Percentiles rank a stretch among this genome's conserved stretches.
Conservation (phyloP, 306 rosid genomes). For the Begonia loranthoides region DNA sequence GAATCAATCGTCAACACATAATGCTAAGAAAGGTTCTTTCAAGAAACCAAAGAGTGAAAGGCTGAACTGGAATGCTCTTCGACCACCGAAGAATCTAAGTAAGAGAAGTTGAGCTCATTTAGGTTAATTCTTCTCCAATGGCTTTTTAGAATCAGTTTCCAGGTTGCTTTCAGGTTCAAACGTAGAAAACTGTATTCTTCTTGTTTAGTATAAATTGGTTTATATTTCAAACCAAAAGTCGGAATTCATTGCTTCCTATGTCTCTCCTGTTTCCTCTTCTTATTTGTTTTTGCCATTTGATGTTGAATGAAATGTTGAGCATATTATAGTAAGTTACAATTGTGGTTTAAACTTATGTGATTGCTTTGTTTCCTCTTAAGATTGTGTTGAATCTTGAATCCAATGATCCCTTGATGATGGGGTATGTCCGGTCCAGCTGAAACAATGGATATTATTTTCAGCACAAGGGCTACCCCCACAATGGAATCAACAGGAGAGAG, state of each 20-base stretch:
- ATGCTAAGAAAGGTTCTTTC: slow-evolving; percentile 35
- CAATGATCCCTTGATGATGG: too few relatives aligned
- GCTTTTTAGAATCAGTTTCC: slow-evolving; percentile 6
- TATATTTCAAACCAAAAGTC: too few relatives aligned
- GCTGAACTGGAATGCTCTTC: slow-evolving; percentile 61
- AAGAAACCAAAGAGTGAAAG: slow-evolving; percentile 51
- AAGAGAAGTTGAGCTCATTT: slow-evolving; percentile 25
- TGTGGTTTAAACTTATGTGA: too few relatives aligned
- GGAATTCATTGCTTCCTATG: too few relatives aligned
- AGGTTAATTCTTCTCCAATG: slow-evolving; percentile 6
- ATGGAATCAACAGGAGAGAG: too few relatives aligned
- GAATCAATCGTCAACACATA: slow-evolving; percentile 17
- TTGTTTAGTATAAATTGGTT: neutral
- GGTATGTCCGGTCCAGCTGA: too few relatives aligned
- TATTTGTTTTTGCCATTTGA: too few relatives aligned
- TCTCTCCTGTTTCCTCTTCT: too few relatives aligned
- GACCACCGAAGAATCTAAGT: slow-evolving; percentile 39
- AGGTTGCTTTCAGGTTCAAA: slow-evolving; percentile 1
- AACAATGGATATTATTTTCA: neutral
- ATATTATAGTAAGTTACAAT: too few relatives aligned
- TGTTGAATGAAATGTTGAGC: too few relatives aligned
- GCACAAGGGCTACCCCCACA: neutral
- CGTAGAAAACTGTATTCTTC: slow-evolving; percentile 13
- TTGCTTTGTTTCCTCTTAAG: too few relatives aligned
- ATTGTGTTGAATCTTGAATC: too few relatives aligned